These are phyloP conservation scores for Boletales sp. DNA, from an alignment of 768 basidiomycete genomes.

Conservation along the genomic window DNA sequence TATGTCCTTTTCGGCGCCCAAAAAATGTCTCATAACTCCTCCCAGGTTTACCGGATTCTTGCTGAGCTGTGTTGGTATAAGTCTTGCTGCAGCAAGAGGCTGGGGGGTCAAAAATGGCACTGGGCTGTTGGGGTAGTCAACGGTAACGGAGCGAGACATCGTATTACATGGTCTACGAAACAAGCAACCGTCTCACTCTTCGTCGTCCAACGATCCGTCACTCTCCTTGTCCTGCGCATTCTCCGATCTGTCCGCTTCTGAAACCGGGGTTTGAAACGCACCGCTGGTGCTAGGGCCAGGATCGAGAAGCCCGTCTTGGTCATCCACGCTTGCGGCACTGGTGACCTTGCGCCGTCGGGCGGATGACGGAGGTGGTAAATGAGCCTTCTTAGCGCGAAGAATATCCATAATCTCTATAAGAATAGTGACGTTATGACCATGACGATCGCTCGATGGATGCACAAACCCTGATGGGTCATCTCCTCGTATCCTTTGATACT, in stretches of 20 bases:
- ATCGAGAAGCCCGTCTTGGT: constrained; percentile 33
- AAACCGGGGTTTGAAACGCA: constrained; percentile 24
- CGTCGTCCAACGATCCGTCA: constrained; percentile 17
- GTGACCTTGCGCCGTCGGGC: constrained; percentile 48
- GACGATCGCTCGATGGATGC: not conserved
- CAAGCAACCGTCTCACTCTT: constrained; percentile 1
- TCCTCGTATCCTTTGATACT: constrained; percentile 74
- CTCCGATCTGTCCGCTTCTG: constrained; percentile 13
- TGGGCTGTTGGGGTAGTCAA: constrained; percentile 64
- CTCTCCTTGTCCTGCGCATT: constrained; percentile 11
- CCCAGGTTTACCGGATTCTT: constrained; percentile 77
- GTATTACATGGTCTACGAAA: not conserved
- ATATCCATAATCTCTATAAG: constrained; percentile 77
- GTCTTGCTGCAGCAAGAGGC: constrained; percentile 67
- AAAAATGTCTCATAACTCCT: not conserved
- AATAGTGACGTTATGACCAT: constrained; percentile 4
- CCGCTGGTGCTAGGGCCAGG: constrained; percentile 13
- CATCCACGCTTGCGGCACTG: constrained; percentile 48
- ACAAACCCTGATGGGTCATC: constrained; percentile 74
- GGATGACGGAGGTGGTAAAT: constrained; percentile 40
- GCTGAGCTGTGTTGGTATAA: constrained; percentile 77
- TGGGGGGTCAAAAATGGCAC: constrained; percentile 64
- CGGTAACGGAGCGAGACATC: too few relatives aligned
- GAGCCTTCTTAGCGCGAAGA: constrained; percentile 67
- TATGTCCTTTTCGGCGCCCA: constrained; percentile 23